phyloP scores from a whole-genome alignment of 257 asterid species.

The Solanum piurae region DNA sequence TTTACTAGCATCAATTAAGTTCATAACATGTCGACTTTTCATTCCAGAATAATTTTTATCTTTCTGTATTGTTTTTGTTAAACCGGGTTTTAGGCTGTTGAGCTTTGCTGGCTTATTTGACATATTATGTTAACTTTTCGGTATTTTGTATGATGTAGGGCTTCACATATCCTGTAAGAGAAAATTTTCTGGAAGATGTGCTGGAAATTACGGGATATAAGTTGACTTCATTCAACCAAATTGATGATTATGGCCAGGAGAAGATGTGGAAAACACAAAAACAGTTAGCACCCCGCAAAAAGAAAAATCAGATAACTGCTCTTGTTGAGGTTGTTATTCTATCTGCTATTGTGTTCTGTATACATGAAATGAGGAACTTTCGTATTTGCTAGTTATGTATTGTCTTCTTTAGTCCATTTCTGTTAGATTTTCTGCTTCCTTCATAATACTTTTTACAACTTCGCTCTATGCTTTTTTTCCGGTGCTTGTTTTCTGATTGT shows the following conservation, averaged over 20 bases:
- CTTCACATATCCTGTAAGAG: conserved; percentile 87
- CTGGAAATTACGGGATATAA: conserved; percentile 88
- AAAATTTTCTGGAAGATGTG: conserved; percentile 84
- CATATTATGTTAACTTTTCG: not conserved
- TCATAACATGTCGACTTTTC: not conserved
- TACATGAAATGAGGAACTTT: not conserved
- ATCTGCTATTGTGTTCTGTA: not conserved
- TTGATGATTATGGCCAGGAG: conserved; percentile 97
- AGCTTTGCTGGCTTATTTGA: not conserved
- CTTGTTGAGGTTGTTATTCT: conserved; percentile 71
- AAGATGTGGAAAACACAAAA: conserved; percentile 95
- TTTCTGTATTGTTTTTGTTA: not conserved
- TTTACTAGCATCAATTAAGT: not conserved
- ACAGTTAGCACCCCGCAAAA: conserved; percentile 78
- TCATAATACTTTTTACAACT: not conserved
- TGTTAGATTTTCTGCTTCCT: not conserved
- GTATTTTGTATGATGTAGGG: conserved; percentile 42
- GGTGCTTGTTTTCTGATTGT: not conserved
- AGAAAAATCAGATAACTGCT: conserved; percentile 77
- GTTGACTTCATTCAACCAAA: conserved; percentile 87
- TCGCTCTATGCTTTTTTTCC: not conserved
- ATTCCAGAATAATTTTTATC: not conserved
- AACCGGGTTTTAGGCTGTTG: not conserved
- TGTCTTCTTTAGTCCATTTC: not conserved
- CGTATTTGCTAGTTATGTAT: not conserved